Conservation (phyloP, 176 grass and related monocot genomes). For the Oryza coarctata region DNA sequence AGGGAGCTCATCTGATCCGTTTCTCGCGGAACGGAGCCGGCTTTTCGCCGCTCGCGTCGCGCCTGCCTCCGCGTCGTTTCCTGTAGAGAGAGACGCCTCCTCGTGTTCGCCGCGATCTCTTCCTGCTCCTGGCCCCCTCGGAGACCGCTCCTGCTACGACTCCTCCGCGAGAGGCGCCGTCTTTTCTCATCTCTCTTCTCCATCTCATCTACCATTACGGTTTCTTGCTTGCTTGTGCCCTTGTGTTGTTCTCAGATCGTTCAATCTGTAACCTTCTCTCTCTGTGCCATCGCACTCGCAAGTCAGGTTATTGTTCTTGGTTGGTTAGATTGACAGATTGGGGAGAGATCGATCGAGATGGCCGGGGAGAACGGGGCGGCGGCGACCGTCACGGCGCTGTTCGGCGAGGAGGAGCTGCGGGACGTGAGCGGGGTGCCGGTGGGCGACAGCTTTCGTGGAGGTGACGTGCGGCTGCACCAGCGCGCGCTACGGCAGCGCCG, state of each 20-base stretch:
- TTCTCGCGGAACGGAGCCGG: background rate
- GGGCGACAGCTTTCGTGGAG: slow-evolving; percentile 45
- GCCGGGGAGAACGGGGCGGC: background rate
- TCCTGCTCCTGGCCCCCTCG: background rate
- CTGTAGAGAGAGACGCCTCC: slow-evolving; percentile 1
- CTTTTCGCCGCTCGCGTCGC: background rate
- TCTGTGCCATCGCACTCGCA: background rate
- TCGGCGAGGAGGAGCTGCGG: slow-evolving; percentile 55
- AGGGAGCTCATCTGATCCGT: background rate
- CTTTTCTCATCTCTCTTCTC: background rate
- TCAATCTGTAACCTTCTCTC: background rate
- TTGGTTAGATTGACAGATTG: background rate
- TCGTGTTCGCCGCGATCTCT: background rate
- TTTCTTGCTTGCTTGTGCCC: background rate
- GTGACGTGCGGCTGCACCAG: slow-evolving; percentile 71
- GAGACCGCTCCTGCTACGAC: background rate
- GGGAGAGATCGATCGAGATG: slow-evolving; percentile 21
- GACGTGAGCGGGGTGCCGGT: slow-evolving; percentile 47
- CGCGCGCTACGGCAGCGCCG: slow-evolving; percentile 60
- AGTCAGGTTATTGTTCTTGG: background rate
- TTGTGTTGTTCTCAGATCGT: background rate
- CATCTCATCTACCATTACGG: background rate
- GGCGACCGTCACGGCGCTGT: slow-evolving; percentile 33
- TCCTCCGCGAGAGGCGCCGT: background rate
- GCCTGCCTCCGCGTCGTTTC: background rate